phyloP scores from a whole-genome alignment of 202 grass and related monocot species.

The Dendrocalamus latiflorus region DNA sequence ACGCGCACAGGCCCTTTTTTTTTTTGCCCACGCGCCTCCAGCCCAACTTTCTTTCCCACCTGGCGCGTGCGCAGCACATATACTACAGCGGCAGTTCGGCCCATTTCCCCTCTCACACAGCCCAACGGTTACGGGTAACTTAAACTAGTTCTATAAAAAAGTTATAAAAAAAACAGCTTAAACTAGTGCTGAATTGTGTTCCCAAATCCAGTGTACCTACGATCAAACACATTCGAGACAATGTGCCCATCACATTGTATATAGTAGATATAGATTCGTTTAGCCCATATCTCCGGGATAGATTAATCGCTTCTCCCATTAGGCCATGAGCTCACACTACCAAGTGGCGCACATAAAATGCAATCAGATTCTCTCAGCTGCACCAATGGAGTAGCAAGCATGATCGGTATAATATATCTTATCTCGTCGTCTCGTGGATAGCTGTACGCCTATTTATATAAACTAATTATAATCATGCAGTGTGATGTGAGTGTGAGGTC shows the following conservation, averaged over 20 bases:
- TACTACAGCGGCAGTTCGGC: not conserved
- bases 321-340: conserved; percentile 29
- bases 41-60: too few species aligned
- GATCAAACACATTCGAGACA: conserved; percentile 6
- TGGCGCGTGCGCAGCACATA: not conserved
- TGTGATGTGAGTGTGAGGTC: conserved; percentile 23
- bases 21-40: too few species aligned
- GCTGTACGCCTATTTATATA: not conserved
- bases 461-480: not conserved
- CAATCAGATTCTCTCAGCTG: conserved; percentile 40
- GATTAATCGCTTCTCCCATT: conserved; percentile 8
- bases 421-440: conserved; percentile 25
- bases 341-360: too few species aligned
- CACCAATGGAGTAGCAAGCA: conserved; percentile 24
- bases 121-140: not conserved
- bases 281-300: conserved; percentile 31
- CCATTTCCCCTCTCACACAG: not conserved
- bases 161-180: not conserved
- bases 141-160: not conserved
- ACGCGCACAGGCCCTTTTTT: not conserved
- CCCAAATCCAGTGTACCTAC: conserved; percentile 33
- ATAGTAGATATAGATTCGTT: conserved; percentile 2
- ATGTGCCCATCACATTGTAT: conserved; percentile 18
- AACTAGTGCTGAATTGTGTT: not conserved
- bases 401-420: conserved; percentile 36